Conservation (phyloP, 306 rosid species). For the Cucurbita argyrosperma region DNA sequence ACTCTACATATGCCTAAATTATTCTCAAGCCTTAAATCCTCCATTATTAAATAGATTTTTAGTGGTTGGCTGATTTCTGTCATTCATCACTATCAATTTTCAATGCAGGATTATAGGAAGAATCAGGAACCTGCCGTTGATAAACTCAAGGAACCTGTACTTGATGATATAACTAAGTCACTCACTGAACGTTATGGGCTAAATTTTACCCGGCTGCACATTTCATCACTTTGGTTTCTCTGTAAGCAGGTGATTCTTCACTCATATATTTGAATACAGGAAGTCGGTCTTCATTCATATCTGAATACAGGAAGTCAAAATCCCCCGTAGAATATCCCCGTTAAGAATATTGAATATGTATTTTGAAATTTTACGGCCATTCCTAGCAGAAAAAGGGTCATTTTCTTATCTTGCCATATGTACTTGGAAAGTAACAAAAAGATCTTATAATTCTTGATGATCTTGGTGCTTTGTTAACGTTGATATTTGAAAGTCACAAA, state of each 20-base stretch:
- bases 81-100: background rate
- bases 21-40: background rate
- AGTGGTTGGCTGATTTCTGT: slow-evolving; percentile 1
- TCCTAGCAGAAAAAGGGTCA: background rate
- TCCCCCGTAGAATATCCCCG: background rate
- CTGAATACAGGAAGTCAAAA: background rate
- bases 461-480: background rate
- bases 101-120: slow-evolving; percentile 47
- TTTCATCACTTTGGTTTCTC: slow-evolving; percentile 78
- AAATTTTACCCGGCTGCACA: slow-evolving; percentile 62
- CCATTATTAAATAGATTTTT: background rate
- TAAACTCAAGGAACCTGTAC: slow-evolving; percentile 61
- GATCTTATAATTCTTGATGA: background rate
- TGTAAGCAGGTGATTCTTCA: slow-evolving; percentile 70
- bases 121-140: slow-evolving; percentile 63
- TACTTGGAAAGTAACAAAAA: background rate
- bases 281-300: background rate
- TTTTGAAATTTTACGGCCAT: background rate
- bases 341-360: background rate
- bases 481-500: too few relatives aligned
- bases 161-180: slow-evolving; percentile 49
- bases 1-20: background rate
- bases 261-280: background rate
- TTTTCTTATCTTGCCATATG: background rate
- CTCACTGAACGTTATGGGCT: slow-evolving; percentile 39